Evolutionary conservation across 1,284 basidiomycete species (phyloP).

Genomic region (Cryptococcus maquisensis): DNA sequence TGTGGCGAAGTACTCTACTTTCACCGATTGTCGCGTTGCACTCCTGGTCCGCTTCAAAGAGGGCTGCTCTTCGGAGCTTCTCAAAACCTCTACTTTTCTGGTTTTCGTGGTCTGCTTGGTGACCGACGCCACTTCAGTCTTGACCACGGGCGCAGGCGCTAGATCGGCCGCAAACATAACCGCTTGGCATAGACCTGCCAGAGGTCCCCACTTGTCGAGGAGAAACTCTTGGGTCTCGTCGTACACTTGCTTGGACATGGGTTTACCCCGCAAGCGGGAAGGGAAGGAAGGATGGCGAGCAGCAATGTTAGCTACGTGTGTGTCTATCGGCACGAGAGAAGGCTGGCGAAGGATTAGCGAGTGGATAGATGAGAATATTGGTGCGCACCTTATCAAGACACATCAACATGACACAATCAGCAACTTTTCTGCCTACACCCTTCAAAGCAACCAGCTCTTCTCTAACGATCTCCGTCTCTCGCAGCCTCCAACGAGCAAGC

Average conservation of each 20-base stretch:
- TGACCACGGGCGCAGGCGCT: background rate
- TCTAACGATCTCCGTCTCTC: constrained; percentile 46
- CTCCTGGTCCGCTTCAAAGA: constrained; percentile 13
- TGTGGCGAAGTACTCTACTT: background rate
- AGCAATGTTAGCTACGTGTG: constrained; percentile 84
- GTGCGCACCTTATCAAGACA: constrained; percentile 76
- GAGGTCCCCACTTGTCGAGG: constrained; percentile 66
- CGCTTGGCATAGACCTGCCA: constrained; percentile 90
- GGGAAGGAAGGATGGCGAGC: constrained; percentile 74
- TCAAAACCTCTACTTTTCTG: background rate
- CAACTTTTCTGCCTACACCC: constrained; percentile 93
- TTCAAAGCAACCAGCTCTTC: constrained; percentile 71
- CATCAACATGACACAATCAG: constrained; percentile 93
- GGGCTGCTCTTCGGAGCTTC: background rate
- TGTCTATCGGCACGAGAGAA: constrained; percentile 85
- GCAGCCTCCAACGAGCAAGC: constrained; percentile 19
- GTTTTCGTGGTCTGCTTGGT: background rate
- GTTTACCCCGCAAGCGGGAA: constrained; percentile 45
- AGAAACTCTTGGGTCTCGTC: constrained; percentile 68
- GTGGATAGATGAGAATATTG: background rate
- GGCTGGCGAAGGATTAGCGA: constrained; percentile 50
- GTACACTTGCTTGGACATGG: constrained; percentile 74
- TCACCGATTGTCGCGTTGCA: constrained; percentile 2
- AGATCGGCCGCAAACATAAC: constrained; percentile 55
- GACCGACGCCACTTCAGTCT: constrained; percentile 1